Evolutionary conservation across 2,329 filamentous ascomycete genomes (phyloP), one percentile per base, ranked within the genome.

Genomic region (Nothophaeocryptopus gaeumannii): DNA sequence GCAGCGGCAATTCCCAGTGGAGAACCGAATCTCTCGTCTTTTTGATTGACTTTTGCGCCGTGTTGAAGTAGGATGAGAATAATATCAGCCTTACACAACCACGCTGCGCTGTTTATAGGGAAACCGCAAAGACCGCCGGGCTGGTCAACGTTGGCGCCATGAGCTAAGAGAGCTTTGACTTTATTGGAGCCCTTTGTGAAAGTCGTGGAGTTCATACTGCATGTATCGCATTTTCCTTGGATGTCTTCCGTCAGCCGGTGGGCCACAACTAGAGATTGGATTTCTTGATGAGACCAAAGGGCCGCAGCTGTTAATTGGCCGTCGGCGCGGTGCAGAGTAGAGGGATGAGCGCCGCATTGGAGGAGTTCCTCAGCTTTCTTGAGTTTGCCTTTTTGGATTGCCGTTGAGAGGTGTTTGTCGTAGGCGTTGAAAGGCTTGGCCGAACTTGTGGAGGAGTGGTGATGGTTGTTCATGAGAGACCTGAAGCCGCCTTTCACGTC

Each of bases 1-100:
- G 47, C 43, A 5, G 64, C 61, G 5, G 68, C 67, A 15, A 55
- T 55, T 15, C 61, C 59, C 8, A 71, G 56, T 1, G 66, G 59
- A 13, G 49, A 63, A 8, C 63, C 61, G 38, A 60, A 55, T 39
- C 50, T 54, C 5, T 51, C 50, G 7, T 55, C 60, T 8, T 30
- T 29, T 11, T 49, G 43, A 34, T 62, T 55, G 13, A 63, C 45
- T 10, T 60, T 38, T 5, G 64, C 65, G 12, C 60, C 59, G 15
- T 54, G 38, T 10, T 63, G 49, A 20, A 67, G 49, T 8, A 68
- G 56, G 5, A 59, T 41, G 12, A 55, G 26, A 9, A 63, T 60
- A 33, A 62, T 48, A 9, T 58, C 56, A n/a, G 38, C 38, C 16
- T 56, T 54, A 33, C 62, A 55, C 43, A 56, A 54, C 50, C 58